These are phyloP conservation scores for Alisma plantagoaquatica DNA, from an alignment of 106 monocot genomes.

Conservation along the genomic window DNA sequence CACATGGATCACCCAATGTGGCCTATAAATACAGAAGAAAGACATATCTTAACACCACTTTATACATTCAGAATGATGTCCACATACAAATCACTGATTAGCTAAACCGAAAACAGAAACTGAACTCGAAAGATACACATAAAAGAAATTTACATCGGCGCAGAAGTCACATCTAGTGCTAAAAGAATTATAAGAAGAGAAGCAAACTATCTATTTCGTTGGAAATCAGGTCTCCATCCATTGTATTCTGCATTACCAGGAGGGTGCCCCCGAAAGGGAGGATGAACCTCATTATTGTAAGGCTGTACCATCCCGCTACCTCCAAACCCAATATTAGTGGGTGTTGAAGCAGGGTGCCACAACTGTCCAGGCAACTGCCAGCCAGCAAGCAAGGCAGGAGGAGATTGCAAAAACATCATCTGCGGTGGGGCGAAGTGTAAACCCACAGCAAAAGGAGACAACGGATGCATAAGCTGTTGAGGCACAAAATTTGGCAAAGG, in stretches of 20 bases:
- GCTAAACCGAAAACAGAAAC: no score
- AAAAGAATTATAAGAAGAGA: no score
- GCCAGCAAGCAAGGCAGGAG: conserved; percentile 16
- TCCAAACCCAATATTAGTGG: background rate
- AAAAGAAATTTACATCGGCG: no score
- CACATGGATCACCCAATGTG: no score
- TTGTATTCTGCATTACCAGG: background rate
- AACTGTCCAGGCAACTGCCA: conserved; percentile 20
- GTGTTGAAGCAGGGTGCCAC: background rate
- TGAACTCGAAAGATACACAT: no score
- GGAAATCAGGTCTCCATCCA: conserved; percentile 6
- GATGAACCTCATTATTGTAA: background rate
- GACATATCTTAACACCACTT: no score
- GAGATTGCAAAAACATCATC: conserved; percentile 9
- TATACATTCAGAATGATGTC: no score
- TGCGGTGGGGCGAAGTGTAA: background rate
- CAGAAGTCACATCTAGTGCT: no score
- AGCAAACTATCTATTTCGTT: conserved; percentile 5
- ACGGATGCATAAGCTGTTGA: conserved; percentile 1
- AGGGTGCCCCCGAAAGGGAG: background rate
- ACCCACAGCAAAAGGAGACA: no score
- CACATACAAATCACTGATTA: no score
- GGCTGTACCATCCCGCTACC: conserved; percentile 1
- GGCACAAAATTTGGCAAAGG: conserved; percentile 3
- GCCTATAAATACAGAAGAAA: no score